Conservation (phyloP, 164 flowering plant genomes). For the Santalum album region DNA sequence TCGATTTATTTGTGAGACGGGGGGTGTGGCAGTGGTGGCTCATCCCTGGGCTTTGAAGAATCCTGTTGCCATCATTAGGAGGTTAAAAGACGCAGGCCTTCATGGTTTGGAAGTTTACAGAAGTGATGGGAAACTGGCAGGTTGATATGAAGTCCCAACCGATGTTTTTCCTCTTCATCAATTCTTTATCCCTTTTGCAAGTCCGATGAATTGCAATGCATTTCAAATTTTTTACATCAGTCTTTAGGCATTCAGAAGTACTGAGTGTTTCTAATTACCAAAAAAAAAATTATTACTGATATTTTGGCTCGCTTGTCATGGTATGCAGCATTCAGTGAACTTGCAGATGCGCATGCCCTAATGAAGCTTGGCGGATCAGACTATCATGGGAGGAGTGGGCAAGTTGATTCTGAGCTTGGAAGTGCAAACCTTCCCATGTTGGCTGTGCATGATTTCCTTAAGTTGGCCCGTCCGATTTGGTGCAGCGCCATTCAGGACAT, state of each 20-base stretch:
- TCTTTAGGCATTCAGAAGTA: too few species aligned
- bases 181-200: neutral
- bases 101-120: constrained; percentile 87
- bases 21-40: constrained; percentile 72
- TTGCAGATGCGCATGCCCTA: constrained; percentile 65
- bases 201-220: too few species aligned
- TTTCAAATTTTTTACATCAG: too few species aligned
- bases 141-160: constrained; percentile 14
- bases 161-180: neutral
- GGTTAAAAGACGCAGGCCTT: constrained; percentile 76
- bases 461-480: constrained; percentile 85
- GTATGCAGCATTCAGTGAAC: constrained; percentile 50
- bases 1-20: constrained; percentile 56
- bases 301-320: neutral
- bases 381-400: constrained; percentile 78
- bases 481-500: constrained; percentile 45
- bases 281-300: too few species aligned
- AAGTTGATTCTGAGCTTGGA: constrained; percentile 68
- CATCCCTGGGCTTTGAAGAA: constrained; percentile 94
- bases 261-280: too few species aligned
- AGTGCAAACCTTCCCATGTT: constrained; percentile 69
- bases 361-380: constrained; percentile 94
- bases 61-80: constrained; percentile 49
- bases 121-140: constrained; percentile 81
- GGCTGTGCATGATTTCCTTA: constrained; percentile 55